Base-by-base conservation (phyloP, 2,329 filamentous ascomycete genomes). In the Fusarium incarnatum region DNA sequence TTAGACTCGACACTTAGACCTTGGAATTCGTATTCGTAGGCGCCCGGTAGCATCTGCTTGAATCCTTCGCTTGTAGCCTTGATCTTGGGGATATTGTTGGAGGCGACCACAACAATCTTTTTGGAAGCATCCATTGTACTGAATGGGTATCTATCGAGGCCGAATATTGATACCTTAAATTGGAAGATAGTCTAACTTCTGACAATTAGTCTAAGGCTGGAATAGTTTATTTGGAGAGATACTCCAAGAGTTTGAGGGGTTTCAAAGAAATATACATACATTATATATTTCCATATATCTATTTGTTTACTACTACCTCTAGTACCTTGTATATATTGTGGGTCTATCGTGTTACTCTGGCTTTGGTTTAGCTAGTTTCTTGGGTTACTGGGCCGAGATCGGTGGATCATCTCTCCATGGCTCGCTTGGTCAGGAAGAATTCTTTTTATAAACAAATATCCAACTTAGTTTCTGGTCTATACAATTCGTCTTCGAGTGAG, bases 61-160 rank as follows among this genome's bases (percentile, higher is more conserved):
- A 83, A 83, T 48, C 80, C 81, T 28, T 78, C 64, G 9, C 69
- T 72, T 10, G 80, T 71, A 30, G 81, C 81, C 13, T 64, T 75
- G 58, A 81, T 77, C 56, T 83, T 83, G 72, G 81, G 76, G 32
- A 80, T 79, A 63, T 83, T 83, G 16, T 76, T 75, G 20, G 81
- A 83, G 10, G 81, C 78, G 8, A 82, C 76, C 34, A 82, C 46
- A 23, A 74, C 70, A 3, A 44, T n/a, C 23, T 67, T 62, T 13
- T 47, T 42, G 47, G 42, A 27, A 9, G 60, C 2, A 6, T 58
- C 50, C 60, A 65, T 65, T 6, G 18, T 42, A 18, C 20, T 18
- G 13, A 20, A 13, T n/a, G 16, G 13, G 16, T 42, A 22, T 25
- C 7, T 53, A 9, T 41, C 9, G 16, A n/a, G 49, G 9, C 23